Conservation (phyloP, 441 rosid species). For the Mallotus japonicus region DNA sequence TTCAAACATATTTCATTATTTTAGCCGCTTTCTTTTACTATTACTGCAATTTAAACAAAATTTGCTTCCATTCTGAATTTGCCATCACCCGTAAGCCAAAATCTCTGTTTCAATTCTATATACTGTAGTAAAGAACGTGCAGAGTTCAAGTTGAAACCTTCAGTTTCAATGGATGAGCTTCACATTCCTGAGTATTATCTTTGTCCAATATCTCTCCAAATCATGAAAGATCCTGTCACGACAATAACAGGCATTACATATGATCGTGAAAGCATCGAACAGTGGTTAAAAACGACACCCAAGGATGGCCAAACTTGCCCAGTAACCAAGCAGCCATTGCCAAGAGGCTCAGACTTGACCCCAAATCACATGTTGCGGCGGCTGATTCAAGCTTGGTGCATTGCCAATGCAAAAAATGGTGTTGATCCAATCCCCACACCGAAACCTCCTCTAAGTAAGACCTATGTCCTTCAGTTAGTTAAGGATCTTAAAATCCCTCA, state of each 20-base stretch:
- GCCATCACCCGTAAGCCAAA: not conserved
- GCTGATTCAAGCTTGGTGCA: conserved; percentile 54
- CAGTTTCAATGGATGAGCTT: conserved; percentile 35
- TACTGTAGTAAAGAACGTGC: not conserved
- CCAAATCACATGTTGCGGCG: conserved; percentile 51
- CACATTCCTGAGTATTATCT: conserved; percentile 57
- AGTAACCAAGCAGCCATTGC: conserved; percentile 50
- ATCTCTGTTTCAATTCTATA: not conserved
- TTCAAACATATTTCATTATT: not conserved
- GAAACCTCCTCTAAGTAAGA: conserved; percentile 28
- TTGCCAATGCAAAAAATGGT: conserved; percentile 23
- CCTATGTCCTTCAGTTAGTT: conserved; percentile 27
- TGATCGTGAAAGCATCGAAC: conserved; percentile 66
- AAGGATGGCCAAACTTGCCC: conserved; percentile 38
- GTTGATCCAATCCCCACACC: conserved; percentile 37
- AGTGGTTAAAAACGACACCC: conserved; percentile 44
- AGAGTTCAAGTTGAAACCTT: no score
- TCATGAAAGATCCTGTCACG: conserved; percentile 71
- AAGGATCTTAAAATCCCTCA: conserved; percentile 29
- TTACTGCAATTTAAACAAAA: not conserved
- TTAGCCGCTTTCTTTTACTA: conserved; percentile 15
- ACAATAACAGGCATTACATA: conserved; percentile 67
- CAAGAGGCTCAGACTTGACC: conserved; percentile 37
- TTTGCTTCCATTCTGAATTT: not conserved
- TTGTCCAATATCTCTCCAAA: conserved; percentile 66